Evolutionary conservation across 1,284 basidiomycete genomes (phyloP).

Genomic region (Mycosarcoma maydis): DNA sequence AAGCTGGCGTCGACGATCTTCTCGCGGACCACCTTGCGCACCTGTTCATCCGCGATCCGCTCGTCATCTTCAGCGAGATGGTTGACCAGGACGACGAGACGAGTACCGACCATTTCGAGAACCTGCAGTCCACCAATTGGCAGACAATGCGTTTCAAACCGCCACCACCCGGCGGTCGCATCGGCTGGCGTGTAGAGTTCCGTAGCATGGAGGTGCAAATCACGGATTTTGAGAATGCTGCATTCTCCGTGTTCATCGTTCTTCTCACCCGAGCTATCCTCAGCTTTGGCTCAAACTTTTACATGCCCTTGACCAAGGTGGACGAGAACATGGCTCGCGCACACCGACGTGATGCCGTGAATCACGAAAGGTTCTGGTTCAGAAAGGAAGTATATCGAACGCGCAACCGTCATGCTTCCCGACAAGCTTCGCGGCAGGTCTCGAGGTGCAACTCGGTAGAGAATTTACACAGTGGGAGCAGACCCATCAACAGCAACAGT

Average conservation of each 20-base stretch:
- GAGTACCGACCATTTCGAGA: slow-evolving; percentile 98
- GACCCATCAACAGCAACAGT: slow-evolving; percentile 1
- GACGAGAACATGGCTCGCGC: slow-evolving; percentile 96
- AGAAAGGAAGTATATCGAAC: slow-evolving; percentile 78
- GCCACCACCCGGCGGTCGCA: slow-evolving; percentile 81
- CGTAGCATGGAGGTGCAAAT: slow-evolving; percentile 98
- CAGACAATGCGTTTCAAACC: slow-evolving; percentile 99
- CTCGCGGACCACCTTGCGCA: slow-evolving; percentile 93
- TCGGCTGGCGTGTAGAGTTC: slow-evolving; percentile 99
- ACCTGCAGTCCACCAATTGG: slow-evolving; percentile 99
- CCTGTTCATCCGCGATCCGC: slow-evolving; percentile 95
- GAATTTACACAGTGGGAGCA: slow-evolving; percentile 8
- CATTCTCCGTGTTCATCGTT: slow-evolving; percentile 92
- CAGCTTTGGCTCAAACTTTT: slow-evolving; percentile 89
- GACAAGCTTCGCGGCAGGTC: slow-evolving; percentile 42
- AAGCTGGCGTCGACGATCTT: slow-evolving; percentile 79
- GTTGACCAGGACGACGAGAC: slow-evolving; percentile 87
- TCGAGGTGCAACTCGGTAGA: slow-evolving; percentile 22
- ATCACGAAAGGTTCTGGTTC: slow-evolving; percentile 84
- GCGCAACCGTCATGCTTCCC: slow-evolving; percentile 68
- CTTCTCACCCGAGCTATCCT: slow-evolving; percentile 92
- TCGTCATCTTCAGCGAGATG: slow-evolving; percentile 93
- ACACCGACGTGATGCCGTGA: slow-evolving; percentile 83
- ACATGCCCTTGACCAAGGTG: slow-evolving; percentile 96
- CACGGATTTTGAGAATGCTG: slow-evolving; percentile 99